Percentiles rank a stretch among this genome's conserved stretches.
Evolutionary conservation across 1,139 yeast genomes (phyloP).

Genomic region (Nadsonia starkeyi-henricii): DNA sequence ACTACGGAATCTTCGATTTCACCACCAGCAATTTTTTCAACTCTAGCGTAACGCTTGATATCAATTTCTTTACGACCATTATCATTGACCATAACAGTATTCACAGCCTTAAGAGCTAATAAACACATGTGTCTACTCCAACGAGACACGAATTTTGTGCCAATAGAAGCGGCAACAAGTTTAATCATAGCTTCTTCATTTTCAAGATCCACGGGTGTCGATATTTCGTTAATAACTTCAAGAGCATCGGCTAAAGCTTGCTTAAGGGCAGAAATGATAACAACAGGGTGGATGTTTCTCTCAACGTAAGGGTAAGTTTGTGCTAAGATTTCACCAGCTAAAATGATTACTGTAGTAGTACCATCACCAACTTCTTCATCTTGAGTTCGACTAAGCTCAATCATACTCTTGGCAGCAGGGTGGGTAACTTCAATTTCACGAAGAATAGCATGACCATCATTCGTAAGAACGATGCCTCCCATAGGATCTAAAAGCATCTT

Average conservation of each 20-base stretch:
- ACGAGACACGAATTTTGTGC: conserved; percentile 83
- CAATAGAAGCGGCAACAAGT: conserved; percentile 81
- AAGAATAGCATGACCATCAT: conserved; percentile 97
- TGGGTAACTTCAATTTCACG: conserved; percentile 96
- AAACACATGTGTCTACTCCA: conserved; percentile 92
- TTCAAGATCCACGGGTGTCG: conserved; percentile 69
- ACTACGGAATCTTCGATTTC: conserved; percentile 83
- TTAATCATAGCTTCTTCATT: conserved; percentile 81
- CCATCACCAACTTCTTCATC: conserved; percentile 99
- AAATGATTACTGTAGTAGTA: conserved; percentile 79
- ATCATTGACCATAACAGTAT: conserved; percentile 58
- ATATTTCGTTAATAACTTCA: conserved; percentile 71
- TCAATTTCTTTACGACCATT: conserved; percentile 71
- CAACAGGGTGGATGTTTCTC: conserved; percentile 92
- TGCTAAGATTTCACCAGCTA: conserved; percentile 94
- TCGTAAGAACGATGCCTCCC: conserved; percentile 96
- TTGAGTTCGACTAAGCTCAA: conserved; percentile 91
- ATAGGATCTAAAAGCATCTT: conserved; percentile 96
- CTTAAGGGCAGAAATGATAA: conserved; percentile 86
- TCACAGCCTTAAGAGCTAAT: conserved; percentile 77
- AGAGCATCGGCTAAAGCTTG: conserved; percentile 85
- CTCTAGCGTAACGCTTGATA: conserved; percentile 79
- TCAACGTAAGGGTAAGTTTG: conserved; percentile 88
- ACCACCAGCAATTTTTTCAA: conserved; percentile 96
- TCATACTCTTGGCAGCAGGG: conserved; percentile 98